These are phyloP conservation scores for Penicillium brasilianum DNA, from an alignment of 2,329 filamentous ascomycete genomes.

Conservation along the genomic window DNA sequence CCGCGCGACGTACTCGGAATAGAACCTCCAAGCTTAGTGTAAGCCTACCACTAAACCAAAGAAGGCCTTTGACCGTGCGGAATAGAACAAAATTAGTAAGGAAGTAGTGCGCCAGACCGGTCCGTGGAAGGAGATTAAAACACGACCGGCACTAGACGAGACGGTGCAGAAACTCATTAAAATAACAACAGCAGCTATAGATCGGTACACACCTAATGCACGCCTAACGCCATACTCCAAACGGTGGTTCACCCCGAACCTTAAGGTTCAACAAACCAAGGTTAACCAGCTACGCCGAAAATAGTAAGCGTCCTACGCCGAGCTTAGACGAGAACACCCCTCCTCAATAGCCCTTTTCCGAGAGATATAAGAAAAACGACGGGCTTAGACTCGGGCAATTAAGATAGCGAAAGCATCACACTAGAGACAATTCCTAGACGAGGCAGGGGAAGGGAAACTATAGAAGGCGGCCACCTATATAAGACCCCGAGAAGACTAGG, in stretches of 20 bases:
- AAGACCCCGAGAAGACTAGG: background rate
- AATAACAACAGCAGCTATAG: slow-evolving; percentile 16
- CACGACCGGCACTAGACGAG: slow-evolving; percentile 15
- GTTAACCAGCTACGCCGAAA: slow-evolving; percentile 23
- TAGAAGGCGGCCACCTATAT: background rate
- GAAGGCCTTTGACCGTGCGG: slow-evolving; percentile 20
- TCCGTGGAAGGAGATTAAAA: slow-evolving; percentile 15
- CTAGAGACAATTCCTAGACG: background rate
- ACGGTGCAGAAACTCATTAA: slow-evolving; percentile 9
- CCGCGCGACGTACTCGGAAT: slow-evolving; percentile 30
- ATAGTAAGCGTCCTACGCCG: slow-evolving; percentile 25
- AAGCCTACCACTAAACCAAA: slow-evolving; percentile 12
- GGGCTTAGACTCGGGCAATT: background rate
- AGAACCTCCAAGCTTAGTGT: slow-evolving; percentile 13
- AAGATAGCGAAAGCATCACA: background rate
- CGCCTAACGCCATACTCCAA: slow-evolving; percentile 27
- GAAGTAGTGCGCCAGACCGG: slow-evolving; percentile 1
- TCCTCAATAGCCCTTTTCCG: slow-evolving; percentile 12
- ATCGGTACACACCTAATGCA: slow-evolving; percentile 18
- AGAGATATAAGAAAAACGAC: background rate
- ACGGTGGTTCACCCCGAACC: slow-evolving; percentile 27
- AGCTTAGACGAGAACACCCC: slow-evolving; percentile 7
- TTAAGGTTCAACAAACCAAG: slow-evolving; percentile 25
- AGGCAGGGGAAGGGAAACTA: background rate
- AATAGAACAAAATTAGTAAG: slow-evolving; percentile 16